Conservation (phyloP, 2,329 filamentous ascomycete species). For the Microcera coccophila region DNA sequence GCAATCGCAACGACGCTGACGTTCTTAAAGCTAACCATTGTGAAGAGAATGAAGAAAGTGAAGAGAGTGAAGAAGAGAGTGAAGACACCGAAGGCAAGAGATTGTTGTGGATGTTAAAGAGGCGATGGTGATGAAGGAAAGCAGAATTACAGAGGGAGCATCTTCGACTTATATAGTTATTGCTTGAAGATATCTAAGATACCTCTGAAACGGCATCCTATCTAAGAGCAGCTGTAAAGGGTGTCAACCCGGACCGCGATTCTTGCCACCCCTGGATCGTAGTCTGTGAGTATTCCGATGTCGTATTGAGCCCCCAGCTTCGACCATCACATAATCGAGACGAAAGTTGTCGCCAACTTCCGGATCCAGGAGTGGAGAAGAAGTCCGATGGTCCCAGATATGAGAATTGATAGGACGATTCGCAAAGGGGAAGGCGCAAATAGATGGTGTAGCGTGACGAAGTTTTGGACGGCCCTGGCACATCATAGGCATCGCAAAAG, state of each 20-base stretch:
- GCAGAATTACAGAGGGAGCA: conserved; percentile 3
- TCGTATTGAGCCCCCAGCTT: conserved; percentile 2
- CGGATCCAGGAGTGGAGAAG: conserved; percentile 15
- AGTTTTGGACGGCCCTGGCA: conserved; percentile 4
- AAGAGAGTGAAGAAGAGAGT: not conserved
- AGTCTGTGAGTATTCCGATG: conserved; percentile 5
- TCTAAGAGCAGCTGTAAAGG: not conserved
- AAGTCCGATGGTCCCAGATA: conserved; percentile 7
- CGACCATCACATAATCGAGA: conserved; percentile 10
- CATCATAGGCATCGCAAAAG: conserved; percentile 17
- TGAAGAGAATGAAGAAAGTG: conserved; percentile 7
- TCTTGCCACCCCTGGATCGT: too few relatives aligned
- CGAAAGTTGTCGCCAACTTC: conserved; percentile 20
- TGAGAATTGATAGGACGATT: conserved; percentile 10
- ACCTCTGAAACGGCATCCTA: not conserved
- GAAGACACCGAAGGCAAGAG: conserved; percentile 1
- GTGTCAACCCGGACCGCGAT: too few relatives aligned
- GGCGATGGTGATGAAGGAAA: conserved; percentile 11
- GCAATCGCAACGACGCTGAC: conserved; percentile 23
- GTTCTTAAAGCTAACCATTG: conserved; percentile 30
- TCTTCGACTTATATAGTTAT: conserved; percentile 20
- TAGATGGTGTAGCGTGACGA: conserved; percentile 7
- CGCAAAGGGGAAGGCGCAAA: conserved; percentile 23
- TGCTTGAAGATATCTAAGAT: not conserved
- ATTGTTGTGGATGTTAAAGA: conserved; percentile 8